These are phyloP conservation scores for Pseudomassariella vexata DNA, from an alignment of 2,329 filamentous ascomycete species.

Conservation along the genomic window DNA sequence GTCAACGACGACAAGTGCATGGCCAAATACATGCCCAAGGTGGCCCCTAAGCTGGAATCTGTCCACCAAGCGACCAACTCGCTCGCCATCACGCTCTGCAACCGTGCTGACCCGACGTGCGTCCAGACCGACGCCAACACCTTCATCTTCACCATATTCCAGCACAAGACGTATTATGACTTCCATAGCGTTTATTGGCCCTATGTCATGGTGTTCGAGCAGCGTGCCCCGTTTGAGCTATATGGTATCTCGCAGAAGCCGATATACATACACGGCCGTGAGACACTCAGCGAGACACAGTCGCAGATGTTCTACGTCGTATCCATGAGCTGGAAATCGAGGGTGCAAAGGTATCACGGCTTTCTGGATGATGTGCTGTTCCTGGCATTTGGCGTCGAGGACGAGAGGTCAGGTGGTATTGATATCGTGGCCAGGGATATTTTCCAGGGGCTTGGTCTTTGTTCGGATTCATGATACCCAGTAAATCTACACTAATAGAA, in stretches of 20 bases:
- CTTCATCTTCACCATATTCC: slow-evolving; percentile 48
- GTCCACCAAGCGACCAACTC: slow-evolving; percentile 58
- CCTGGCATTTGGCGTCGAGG: slow-evolving; percentile 51
- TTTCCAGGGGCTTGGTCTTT: slow-evolving; percentile 33
- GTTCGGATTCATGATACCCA: slow-evolving; percentile 13
- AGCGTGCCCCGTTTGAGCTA: slow-evolving; percentile 41
- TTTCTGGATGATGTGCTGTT: slow-evolving; percentile 51
- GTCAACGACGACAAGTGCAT: slow-evolving; percentile 39
- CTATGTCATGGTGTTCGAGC: slow-evolving; percentile 45
- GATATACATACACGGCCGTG: slow-evolving; percentile 50
- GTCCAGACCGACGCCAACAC: slow-evolving; percentile 39
- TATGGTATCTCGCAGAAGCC: slow-evolving; percentile 43
- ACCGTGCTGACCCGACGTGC: slow-evolving; percentile 38
- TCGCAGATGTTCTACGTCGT: slow-evolving; percentile 58
- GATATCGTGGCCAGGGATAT: slow-evolving; percentile 46
- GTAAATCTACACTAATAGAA: too few species aligned
- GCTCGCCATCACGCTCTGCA: slow-evolving; percentile 48
- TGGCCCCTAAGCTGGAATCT: slow-evolving; percentile 31
- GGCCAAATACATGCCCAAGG: slow-evolving; percentile 35
- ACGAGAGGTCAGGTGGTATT: slow-evolving; percentile 39
- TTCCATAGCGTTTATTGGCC: slow-evolving; percentile 50
- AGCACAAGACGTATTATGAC: slow-evolving; percentile 44
- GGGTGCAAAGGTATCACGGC: slow-evolving; percentile 44
- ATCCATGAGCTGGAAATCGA: slow-evolving; percentile 47
- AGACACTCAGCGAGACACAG: slow-evolving; percentile 24